Conservation (phyloP, 208 protist species). For the Leishmania martiniquensis region DNA sequence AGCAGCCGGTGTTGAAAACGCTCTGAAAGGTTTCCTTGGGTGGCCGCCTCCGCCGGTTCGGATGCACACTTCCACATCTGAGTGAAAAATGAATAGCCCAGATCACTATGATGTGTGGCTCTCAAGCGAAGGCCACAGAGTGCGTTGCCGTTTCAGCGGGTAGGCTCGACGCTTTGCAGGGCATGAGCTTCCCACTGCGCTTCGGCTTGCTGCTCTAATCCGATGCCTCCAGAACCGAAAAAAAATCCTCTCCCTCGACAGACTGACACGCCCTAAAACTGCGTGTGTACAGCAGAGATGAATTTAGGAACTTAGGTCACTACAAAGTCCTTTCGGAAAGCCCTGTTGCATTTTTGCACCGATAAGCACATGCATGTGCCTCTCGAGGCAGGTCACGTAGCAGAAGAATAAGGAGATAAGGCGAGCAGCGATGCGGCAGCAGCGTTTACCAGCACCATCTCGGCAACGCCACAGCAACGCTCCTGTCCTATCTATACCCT, state of each 20-base stretch:
- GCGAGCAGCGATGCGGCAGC: not conserved
- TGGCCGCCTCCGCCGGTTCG: not conserved
- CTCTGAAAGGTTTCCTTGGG: not conserved
- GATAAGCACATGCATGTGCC: not conserved
- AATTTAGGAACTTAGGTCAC: too few relatives aligned
- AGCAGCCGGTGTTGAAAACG: too few relatives aligned
- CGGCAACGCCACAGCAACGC: not conserved
- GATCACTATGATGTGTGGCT: conserved; percentile 2
- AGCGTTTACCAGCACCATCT: not conserved
- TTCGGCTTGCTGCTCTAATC: too few relatives aligned
- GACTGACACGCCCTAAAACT: not conserved
- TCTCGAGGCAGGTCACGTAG: not conserved
- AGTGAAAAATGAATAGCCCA: conserved; percentile 26
- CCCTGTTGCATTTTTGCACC: not conserved
- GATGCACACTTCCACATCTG: too few relatives aligned
- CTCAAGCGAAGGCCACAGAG: not conserved
- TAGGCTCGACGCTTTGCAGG: too few relatives aligned
- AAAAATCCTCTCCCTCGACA: too few relatives aligned
- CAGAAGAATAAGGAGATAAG: not conserved
- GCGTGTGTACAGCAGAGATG: not conserved
- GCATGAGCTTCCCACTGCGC: too few relatives aligned
- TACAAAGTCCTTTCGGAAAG: not conserved
- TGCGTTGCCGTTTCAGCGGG: too few relatives aligned
- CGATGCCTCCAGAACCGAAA: too few relatives aligned
- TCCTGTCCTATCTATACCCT: not conserved